Base-by-base conservation (phyloP, 164 flowering plant species). In the Brasenia schreberi region DNA sequence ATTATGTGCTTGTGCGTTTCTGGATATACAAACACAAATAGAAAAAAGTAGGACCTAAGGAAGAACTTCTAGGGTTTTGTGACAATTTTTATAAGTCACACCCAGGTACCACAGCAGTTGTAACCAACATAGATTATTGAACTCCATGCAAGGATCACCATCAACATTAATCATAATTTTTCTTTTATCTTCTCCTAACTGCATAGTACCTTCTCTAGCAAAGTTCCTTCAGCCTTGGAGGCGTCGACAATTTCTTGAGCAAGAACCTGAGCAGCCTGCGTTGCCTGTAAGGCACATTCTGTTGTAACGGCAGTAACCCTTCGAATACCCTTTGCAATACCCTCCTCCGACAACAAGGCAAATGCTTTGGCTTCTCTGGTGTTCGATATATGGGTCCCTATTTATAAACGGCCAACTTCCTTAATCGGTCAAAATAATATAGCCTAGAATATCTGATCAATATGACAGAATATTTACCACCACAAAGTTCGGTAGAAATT, bases 311-410 rank as follows among this genome's bases (percentile, higher is more conserved):
- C 99, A 68, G 97, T 92, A 68, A 95, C 82, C 77, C 97, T 83
- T 44, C 99, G 77, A 43, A 90, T 72, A 27, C 99, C 99, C 72
- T 90, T 87, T 27, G 97, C 99, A 83, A 90, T 90, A 23, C 92
- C 96, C 73, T 92, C 99, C 79, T 92, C 99, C 18, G 94, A 82
- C 69, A 95, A 68, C 42, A 95, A 88, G 53, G 96, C 94, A 78
- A 95, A 95, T 66, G 86, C 87, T 77, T 87, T 86, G 2, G 99
- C 99, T 70, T 92, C 99, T 67, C 87, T 73, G 45, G 99, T 95
- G 70, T 95, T 95, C 65, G 90, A 76, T 78, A 95, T 86, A 77
- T 95, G 99, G 43, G 99, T 95, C 42, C 99, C 99, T 94, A 17
- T 12, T 12, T 45, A 12, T 45, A 12, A 45, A 45, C 5, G 12